Evolutionary conservation across 129 eudicot genomes (phyloP), one percentile per base, ranked within the genome.

Genomic region (Flaveria linearis): DNA sequence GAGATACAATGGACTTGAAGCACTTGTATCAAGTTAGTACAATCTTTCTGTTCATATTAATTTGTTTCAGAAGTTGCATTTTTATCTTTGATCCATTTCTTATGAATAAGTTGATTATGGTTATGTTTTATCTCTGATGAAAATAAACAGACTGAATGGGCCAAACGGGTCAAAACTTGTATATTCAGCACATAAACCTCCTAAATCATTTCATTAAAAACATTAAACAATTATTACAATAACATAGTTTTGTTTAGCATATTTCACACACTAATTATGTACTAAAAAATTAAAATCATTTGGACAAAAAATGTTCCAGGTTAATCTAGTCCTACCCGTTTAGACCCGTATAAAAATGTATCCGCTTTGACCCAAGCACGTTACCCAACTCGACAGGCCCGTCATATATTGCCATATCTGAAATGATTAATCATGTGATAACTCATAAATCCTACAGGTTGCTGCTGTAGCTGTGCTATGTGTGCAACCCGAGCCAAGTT

Each of bases 401-500:
- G 53, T 1, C n/a, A 4, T 3, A 12, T 49, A 13, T 49, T 49
- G n/a, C n/a, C 53, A 49, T 49, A 49, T 49, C 16, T 49, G 6
- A 49, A 49, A 13, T 49, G 53, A 49, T 49, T 13, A 49, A 49
- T 49, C 6, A 13, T 49, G 53, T 49, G 53, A 49, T 49, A 47
- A 10, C 3, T 47, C 33, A 2, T 56, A 52, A 28, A 8, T 39
- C 7, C 20, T 36, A 17, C 28, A 94, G 98, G 98, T 94, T 86
- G 97, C 98, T 30, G 98, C 98, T 46, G 88, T 94, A 47, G 98
- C 97, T 50, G 97, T 91, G 69, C 72, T 94, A 73, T 94, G 98
- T 83, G 92, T 94, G 64, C 98, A 94, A 69, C 96, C 93, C 5
- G 98, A 94, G 80, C 97, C 98, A 51, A 91, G 98, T 83, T 94